A percentile compares a stretch with the other conserved stretches of the same genome.
These are phyloP conservation scores for Phlyctochytrium arcticum DNA, from an alignment of 192 early-diverging fungal genomes.

Conservation along the genomic window DNA sequence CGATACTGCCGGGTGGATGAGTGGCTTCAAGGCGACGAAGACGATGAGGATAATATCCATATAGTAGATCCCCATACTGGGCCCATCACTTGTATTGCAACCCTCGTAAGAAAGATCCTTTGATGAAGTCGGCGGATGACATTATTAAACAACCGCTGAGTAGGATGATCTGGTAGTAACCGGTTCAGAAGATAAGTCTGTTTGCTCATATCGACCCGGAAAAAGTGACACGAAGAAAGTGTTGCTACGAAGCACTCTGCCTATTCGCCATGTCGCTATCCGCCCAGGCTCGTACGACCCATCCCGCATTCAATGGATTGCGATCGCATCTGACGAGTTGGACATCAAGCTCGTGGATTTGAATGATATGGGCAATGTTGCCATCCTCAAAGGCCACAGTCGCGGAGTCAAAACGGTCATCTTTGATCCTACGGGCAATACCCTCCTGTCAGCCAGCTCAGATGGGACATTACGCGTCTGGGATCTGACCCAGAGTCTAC, in stretches of 20 bases:
- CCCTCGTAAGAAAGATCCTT: not conserved
- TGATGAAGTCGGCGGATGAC: not conserved
- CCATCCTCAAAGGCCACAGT: conserved; percentile 84
- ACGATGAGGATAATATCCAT: conserved; percentile 8
- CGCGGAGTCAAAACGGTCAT: conserved; percentile 85
- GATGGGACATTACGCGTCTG: conserved; percentile 65
- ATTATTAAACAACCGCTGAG: not conserved
- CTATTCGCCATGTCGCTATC: conserved; percentile 15
- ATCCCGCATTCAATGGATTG: conserved; percentile 1
- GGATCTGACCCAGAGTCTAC: conserved; percentile 49
- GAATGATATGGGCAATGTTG: conserved; percentile 24
- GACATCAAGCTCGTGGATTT: conserved; percentile 36
- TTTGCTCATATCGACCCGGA: not conserved
- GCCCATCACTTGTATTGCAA: conserved; percentile 18
- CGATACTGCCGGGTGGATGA: too few species aligned
- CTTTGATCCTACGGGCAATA: conserved; percentile 80
- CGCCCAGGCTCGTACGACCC: conserved; percentile 16
- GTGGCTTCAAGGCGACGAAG: conserved; percentile 23
- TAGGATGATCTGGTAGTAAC: conserved; percentile 2
- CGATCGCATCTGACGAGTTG: conserved; percentile 30
- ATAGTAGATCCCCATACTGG: conserved; percentile 8
- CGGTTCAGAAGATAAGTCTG: conserved; percentile 26
- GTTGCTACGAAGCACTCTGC: conserved; percentile 16
- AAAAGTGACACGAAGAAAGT: not conserved
- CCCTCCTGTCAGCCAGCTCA: conserved; percentile 64